Percentiles rank a stretch among this genome's conserved stretches.
Conservation (phyloP, 108 stramenopile genomes). For the Ochromonas danica region DNA sequence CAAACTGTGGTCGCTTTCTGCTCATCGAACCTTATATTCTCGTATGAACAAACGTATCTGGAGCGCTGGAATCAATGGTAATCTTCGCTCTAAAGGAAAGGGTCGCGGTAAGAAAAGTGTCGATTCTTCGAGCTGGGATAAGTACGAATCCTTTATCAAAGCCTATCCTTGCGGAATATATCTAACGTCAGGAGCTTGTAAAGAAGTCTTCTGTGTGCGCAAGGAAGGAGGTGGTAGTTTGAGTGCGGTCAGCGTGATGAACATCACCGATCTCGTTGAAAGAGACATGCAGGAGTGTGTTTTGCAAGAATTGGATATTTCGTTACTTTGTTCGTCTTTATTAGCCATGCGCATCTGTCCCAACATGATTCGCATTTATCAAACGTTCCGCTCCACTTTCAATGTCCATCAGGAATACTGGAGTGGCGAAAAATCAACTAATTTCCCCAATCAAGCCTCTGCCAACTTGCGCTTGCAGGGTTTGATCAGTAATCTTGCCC, state of each 20-base stretch:
- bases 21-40: no score
- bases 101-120: background rate
- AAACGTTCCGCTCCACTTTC: background rate
- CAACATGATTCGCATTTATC: background rate
- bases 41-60: no score
- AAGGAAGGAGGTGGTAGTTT: no score
- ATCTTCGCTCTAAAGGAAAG: background rate
- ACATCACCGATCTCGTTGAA: slow-evolving; percentile 5
- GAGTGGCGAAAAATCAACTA: background rate
- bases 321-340: slow-evolving; percentile 15
- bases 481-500: background rate
- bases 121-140: background rate
- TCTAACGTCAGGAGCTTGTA: background rate
- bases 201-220: background rate
- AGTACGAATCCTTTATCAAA: background rate
- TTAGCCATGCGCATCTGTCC: slow-evolving; percentile 19
- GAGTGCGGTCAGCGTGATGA: slow-evolving; percentile 22
- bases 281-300: background rate
- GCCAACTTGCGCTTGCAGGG: background rate
- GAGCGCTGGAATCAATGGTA: no score
- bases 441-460: no score
- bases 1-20: background rate
- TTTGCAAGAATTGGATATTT: slow-evolving; percentile 21
- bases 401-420: background rate
- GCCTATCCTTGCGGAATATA: background rate